Evolutionary conservation across 495 filamentous ascomycete genomes (phyloP), one percentile per base, ranked within the genome.

Genomic region (Xylaria scruposa): DNA sequence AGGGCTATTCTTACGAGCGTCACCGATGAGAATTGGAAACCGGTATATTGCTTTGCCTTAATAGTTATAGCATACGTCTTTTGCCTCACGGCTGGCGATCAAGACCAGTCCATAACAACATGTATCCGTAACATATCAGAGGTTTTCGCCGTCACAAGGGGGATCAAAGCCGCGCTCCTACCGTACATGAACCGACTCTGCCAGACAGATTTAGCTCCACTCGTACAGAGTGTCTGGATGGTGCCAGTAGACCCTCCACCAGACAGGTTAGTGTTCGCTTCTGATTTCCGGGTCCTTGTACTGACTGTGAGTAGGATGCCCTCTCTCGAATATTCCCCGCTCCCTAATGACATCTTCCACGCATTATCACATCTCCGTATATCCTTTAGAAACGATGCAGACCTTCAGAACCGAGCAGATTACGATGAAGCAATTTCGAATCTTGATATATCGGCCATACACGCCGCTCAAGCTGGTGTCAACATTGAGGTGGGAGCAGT

Each of bases 311-410:
- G 26, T 31, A 56, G 53, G 53, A 56, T 31, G 26, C 53, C 53
- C 15, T 56, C 53, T 24, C 53, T 56, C 26, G 53, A 56, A 56
- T n/a, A 56, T 31, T 56, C 53, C 13, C 53, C 53, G 17, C 53
- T 56, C 15, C 53, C 53, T 17, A 56, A 56, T 31, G 53, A 56
- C 26, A 3, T 31, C 53, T 56, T 56, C 26, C 24, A 29, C 31
- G 53, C 53, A 15, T 56, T 56, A 13, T 56, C 53, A 17, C 3
- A 31, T 31, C 53, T 56, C 29, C 53, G 53, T 31, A 17, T 17
- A 19, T 26, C 53, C 26, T 56, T 56, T 5, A 56, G 53, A 31
- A 26, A 56, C 53, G 24, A 56, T 1, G 24, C 15, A 29, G 53
- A 6, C 53, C 24, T 56, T 56, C 24, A 6, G 29, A 56, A 29